Percentiles rank a stretch among this genome's conserved stretches.
Conservation (phyloP, 495 filamentous ascomycete genomes). For the Penicillium samsonianum region DNA sequence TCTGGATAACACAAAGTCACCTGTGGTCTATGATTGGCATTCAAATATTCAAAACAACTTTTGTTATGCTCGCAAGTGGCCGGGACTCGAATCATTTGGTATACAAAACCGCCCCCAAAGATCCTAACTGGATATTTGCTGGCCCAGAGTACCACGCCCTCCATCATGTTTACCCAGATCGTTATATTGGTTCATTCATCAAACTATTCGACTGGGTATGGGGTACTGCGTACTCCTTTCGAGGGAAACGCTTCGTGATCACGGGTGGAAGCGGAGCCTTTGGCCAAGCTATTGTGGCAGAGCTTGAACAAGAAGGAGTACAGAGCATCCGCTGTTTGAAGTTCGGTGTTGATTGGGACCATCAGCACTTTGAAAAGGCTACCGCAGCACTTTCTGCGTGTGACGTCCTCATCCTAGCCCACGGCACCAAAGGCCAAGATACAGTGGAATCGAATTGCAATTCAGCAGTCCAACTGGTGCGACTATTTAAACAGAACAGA, state of each 20-base stretch:
- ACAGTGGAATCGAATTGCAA: conserved; percentile 20
- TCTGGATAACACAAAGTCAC: neutral
- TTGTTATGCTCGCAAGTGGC: conserved; percentile 17
- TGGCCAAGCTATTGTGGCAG: conserved; percentile 14
- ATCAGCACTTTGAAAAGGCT: neutral
- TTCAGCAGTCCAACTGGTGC: conserved; percentile 12
- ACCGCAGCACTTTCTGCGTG: neutral
- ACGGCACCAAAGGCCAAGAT: conserved; percentile 5
- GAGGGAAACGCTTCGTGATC: conserved; percentile 19
- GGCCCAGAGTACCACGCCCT: conserved; percentile 27
- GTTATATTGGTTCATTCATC: conserved; percentile 26
- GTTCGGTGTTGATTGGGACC: conserved; percentile 4
- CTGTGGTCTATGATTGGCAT: neutral
- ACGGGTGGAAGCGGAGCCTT: conserved; percentile 19
- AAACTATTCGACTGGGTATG: conserved; percentile 27
- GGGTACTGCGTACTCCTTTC: conserved; percentile 24
- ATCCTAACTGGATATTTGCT: conserved; percentile 18
- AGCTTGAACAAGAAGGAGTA: conserved; percentile 15
- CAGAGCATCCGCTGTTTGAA: conserved; percentile 5
- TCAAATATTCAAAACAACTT: neutral
- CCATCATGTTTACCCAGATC: conserved; percentile 26
- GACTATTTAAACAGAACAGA: conserved; percentile 11
- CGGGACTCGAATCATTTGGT: conserved; percentile 23
- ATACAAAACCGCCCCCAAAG: conserved; percentile 21
- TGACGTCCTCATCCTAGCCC: neutral